These are phyloP conservation scores for Rubia occidens DNA, from an alignment of 305 asterid species.

Conservation along the genomic window DNA sequence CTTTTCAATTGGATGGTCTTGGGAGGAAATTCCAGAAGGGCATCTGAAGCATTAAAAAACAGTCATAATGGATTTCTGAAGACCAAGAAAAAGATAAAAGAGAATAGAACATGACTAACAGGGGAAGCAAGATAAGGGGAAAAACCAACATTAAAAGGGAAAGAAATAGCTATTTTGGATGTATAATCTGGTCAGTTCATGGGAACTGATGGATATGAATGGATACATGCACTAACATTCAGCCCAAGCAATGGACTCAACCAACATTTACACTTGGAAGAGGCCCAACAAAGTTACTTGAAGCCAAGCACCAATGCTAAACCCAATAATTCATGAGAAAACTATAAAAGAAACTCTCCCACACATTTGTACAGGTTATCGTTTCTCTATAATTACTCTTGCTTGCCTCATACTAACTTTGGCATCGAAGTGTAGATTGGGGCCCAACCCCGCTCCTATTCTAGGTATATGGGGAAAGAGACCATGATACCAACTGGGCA, in stretches of 20 bases:
- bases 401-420: not conserved
- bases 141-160: conserved; percentile 1
- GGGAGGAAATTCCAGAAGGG: conserved; percentile 66
- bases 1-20: conserved; percentile 49
- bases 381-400: not conserved
- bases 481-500: not conserved
- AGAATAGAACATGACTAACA: not conserved
- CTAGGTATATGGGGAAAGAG: too few relatives aligned
- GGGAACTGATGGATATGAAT: not conserved
- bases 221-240: not conserved
- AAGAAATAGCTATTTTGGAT: not conserved
- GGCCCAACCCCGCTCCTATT: not conserved
- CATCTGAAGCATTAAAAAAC: conserved; percentile 39
- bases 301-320: not conserved
- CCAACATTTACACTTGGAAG: not conserved
- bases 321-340: not conserved
- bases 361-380: not conserved
- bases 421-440: not conserved
- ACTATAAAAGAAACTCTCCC: not conserved
- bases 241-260: not conserved
- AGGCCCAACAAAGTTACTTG: not conserved
- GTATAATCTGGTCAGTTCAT: not conserved
- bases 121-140: not conserved
- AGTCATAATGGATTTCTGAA: not conserved
- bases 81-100: not conserved